A percentile compares a stretch with the other conserved stretches of the same genome.
Evolutionary conservation across 1,284 basidiomycete genomes (phyloP).

Genomic region (Cronartium ribicola): DNA sequence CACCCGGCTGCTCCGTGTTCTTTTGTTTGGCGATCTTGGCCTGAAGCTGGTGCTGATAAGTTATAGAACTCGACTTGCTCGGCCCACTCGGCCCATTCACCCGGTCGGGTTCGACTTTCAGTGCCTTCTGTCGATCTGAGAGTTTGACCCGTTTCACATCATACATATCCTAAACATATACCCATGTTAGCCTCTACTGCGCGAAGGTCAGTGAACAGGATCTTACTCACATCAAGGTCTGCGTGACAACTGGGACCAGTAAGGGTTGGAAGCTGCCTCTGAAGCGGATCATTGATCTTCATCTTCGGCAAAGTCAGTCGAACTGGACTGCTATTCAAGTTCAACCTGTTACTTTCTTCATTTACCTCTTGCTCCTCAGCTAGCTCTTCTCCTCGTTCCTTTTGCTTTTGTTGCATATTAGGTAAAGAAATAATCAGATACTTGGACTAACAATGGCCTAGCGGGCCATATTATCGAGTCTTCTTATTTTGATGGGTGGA

Average conservation of each 20-base stretch:
- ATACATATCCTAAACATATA: background rate
- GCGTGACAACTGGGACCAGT: background rate
- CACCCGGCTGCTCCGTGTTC: background rate
- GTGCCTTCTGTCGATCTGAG: background rate
- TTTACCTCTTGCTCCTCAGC: slow-evolving; percentile 10
- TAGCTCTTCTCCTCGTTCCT: background rate
- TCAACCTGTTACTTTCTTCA: background rate
- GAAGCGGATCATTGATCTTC: background rate
- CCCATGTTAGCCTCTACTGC: background rate
- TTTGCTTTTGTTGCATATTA: background rate
- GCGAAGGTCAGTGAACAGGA: no score
- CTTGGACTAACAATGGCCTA: no score
- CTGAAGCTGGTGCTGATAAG: slow-evolving; percentile 23
- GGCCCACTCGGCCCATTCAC: background rate
- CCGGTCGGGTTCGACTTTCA: background rate
- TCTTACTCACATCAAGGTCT: slow-evolving; percentile 5
- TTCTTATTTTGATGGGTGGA: no score
- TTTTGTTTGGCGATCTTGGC: background rate
- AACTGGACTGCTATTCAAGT: slow-evolving; percentile 1
- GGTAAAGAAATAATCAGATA: background rate
- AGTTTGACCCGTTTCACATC: background rate
- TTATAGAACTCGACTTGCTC: slow-evolving; percentile 25
- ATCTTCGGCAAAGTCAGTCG: background rate
- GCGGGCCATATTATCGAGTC: no score
- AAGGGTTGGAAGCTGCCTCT: background rate